Evolutionary conservation across 2,329 filamentous ascomycete genomes (phyloP).

Genomic region (Alternaria arbusti): DNA sequence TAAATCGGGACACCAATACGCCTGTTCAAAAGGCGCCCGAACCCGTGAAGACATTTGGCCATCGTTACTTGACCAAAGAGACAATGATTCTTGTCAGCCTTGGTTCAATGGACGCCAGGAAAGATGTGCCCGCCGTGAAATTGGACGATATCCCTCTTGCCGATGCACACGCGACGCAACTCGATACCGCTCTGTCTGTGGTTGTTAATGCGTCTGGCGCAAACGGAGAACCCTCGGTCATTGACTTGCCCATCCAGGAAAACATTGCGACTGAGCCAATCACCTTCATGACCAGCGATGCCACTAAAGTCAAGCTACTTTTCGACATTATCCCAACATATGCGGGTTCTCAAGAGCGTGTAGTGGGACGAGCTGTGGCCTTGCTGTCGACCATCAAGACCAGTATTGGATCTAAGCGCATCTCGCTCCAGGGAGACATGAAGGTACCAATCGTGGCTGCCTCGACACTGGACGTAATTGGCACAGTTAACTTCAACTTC

Average conservation of each 20-base stretch:
- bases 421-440: conserved; percentile 89
- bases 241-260: conserved; percentile 92
- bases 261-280: conserved; percentile 94
- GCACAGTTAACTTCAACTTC: conserved; percentile 96
- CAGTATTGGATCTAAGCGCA: conserved; percentile 81
- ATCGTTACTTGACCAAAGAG: conserved; percentile 89
- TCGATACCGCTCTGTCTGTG: conserved; percentile 91
- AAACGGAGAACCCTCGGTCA: conserved; percentile 82
- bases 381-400: conserved; percentile 86
- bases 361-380: conserved; percentile 88
- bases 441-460: conserved; percentile 89
- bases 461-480: conserved; percentile 85
- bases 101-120: conserved; percentile 92
- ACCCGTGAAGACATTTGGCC: conserved; percentile 92
- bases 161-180: conserved; percentile 87
- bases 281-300: conserved; percentile 80
- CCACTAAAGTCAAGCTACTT: conserved; percentile 81
- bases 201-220: conserved; percentile 88
- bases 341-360: conserved; percentile 77
- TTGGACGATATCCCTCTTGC: conserved; percentile 87
- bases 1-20: conserved; percentile 48
- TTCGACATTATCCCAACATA: conserved; percentile 98
- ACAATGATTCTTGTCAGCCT: conserved; percentile 91
- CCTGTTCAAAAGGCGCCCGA: conserved; percentile 64
- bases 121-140: conserved; percentile 78